Conservation (phyloP, 164 flowering plant genomes). For the Aristolochia californica region DNA sequence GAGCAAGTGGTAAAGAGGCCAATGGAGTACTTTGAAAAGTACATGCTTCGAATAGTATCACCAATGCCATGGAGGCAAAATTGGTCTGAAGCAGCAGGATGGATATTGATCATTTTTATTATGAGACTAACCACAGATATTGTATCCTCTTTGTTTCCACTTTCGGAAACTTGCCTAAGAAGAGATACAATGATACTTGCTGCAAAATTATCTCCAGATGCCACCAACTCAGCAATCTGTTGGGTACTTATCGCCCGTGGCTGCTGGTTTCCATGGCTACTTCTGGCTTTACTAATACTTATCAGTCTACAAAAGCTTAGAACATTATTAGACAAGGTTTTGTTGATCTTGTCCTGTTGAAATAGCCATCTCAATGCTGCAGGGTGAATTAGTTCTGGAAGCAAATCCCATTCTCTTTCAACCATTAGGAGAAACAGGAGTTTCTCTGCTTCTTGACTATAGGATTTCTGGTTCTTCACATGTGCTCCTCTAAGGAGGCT, state of each 20-base stretch:
- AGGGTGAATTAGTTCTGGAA: constrained; percentile 39
- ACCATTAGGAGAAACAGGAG: constrained; percentile 48
- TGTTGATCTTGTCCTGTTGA: constrained; percentile 61
- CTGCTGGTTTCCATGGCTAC: constrained; percentile 15
- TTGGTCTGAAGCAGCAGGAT: constrained; percentile 58
- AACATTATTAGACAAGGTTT: constrained; percentile 47
- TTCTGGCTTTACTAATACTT: constrained; percentile 11
- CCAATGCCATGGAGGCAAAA: constrained; percentile 58
- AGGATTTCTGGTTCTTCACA: constrained; percentile 44
- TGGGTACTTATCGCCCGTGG: constrained; percentile 18
- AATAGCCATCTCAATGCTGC: constrained; percentile 75
- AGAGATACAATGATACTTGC: constrained; percentile 46
- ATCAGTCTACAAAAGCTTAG: constrained; percentile 42
- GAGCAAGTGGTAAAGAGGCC: constrained; percentile 20
- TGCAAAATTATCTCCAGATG: constrained; percentile 45
- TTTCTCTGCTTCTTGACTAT: constrained; percentile 71
- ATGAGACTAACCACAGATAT: constrained; percentile 37
- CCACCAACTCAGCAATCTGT: constrained; percentile 49
- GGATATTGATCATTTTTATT: constrained; percentile 25
- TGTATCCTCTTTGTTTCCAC: constrained; percentile 35
- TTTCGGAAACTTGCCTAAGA: constrained; percentile 43
- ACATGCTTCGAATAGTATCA: constrained; percentile 34
- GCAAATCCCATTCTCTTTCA: constrained; percentile 60
- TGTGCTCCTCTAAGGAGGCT: constrained; percentile 49
- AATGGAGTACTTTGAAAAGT: constrained; percentile 17